Evolutionary conservation across 371 early-diverging fungal species (phyloP), one percentile per base, ranked within the genome.

Genomic region (Mortierella sp.): DNA sequence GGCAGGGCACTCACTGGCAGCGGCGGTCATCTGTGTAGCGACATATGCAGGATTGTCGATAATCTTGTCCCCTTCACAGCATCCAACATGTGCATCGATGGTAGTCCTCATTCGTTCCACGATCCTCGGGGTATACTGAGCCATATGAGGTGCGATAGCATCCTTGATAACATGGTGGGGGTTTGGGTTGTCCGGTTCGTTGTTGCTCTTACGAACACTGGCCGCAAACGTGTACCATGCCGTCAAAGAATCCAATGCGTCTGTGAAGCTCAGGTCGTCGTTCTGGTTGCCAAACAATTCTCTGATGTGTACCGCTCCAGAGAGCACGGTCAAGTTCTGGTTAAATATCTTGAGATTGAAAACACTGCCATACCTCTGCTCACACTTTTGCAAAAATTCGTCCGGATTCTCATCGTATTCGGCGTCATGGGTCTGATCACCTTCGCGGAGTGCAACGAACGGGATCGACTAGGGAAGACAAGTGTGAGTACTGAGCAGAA

Each of bases 351-450:
- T 26, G 49, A 58, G 4, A n/a, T 46, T 51, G 50, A 56, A 68
- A 21, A 56, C 51, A 0, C 42, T 17, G 1, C 69, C 69, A 21
- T 51, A 56, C 11, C 26, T 21, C n/a, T 30, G 3, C 23, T 51
- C 46, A n/a, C 61, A 60, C 6, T 46, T 6, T 3, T 1, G 27
- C 15, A 56, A 7, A 23, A 68, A 68, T 23, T 7, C 49, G 21
- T 60, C 61, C 8, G 19, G 61, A 17, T 68, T 55, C n/a, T 55
- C 61, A 6, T 27, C 5, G 46, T 44, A 68, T 50, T 68, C 61
- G 14, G 14, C 28, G 21, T 68, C 69, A 27, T 68, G 69, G 8
- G 56, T 60, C 14, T 50, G n/a, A 15, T 50, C 61, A 6, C 69
- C 69, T 1, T 28, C 17, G 24, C 50, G 48, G 11, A 68, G 15